Conservation (phyloP, 768 basidiomycete species). For the Suillus paluster region DNA sequence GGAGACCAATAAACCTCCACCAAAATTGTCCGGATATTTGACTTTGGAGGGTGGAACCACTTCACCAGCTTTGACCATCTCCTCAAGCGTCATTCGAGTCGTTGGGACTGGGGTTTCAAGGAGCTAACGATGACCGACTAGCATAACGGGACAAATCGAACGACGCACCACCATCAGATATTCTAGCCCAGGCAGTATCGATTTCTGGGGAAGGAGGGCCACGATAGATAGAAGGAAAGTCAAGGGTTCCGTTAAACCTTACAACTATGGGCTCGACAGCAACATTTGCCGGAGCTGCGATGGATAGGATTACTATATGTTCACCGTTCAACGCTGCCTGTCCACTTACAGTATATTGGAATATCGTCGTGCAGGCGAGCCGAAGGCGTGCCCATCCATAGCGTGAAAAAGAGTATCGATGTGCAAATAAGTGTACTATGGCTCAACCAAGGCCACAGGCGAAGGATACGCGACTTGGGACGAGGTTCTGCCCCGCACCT, state of each 20-base stretch:
- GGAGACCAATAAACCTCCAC: constrained; percentile 15
- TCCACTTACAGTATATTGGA: not conserved
- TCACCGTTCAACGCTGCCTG: not conserved
- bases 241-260: constrained; percentile 11
- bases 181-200: constrained; percentile 14
- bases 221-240: constrained; percentile 12
- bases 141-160: not conserved
- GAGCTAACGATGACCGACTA: too few relatives aligned
- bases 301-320: too few relatives aligned
- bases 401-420: constrained; percentile 7
- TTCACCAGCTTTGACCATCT: constrained; percentile 6
- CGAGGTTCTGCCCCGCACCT: not conserved
- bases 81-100: not conserved
- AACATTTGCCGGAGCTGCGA: constrained; percentile 13
- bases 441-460: constrained; percentile 6
- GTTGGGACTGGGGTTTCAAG: constrained; percentile 3
- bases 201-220: constrained; percentile 13
- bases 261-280: constrained; percentile 10
- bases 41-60: constrained; percentile 1
- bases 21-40: constrained; percentile 10
- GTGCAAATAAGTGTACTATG: constrained; percentile 1
- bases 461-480: not conserved
- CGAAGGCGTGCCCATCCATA: constrained; percentile 11
- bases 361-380: not conserved
- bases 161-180: constrained; percentile 8